phyloP scores from a whole-genome alignment of 306 rosid genomes.

The Vicia faba region DNA sequence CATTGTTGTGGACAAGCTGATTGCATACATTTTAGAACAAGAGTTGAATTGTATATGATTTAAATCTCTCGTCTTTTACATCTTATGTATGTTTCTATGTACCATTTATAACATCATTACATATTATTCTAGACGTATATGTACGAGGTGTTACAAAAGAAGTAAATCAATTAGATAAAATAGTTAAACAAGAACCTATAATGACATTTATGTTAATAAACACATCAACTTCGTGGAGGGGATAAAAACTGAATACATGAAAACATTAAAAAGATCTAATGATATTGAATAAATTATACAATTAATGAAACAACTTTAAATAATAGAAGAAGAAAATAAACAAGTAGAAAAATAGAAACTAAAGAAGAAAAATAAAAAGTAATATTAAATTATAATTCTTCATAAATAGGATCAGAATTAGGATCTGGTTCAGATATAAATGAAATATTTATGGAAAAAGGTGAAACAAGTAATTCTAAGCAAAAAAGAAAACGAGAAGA shows the following conservation, averaged over 20 bases:
- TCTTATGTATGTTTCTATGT: too few species aligned
- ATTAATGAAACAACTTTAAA: neutral
- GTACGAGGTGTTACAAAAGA: too few species aligned
- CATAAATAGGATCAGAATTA: too few species aligned
- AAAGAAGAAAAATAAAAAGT: neutral
- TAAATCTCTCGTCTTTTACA: too few species aligned
- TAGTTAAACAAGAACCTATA: neutral
- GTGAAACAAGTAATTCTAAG: neutral
- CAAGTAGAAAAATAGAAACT: neutral
- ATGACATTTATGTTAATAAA: neutral
- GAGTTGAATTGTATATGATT: too few species aligned
- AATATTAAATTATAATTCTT: too few species aligned
- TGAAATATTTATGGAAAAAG: neutral
- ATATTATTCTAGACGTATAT: too few species aligned
- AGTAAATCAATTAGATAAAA: neutral
- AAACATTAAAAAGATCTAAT: neutral
- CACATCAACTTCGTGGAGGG: neutral
- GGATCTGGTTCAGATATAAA: too few species aligned
- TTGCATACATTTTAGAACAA: too few species aligned
- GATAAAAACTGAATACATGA: too few species aligned
- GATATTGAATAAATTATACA: neutral
- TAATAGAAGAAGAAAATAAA: neutral
- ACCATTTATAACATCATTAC: too few species aligned
- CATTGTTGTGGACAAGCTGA: too few species aligned
- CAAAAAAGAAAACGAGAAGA: neutral